Percentiles rank a stretch among this genome's conserved stretches.
Evolutionary conservation across 2,329 filamentous ascomycete genomes (phyloP).

Genomic region (Chaetomium sp.): DNA sequence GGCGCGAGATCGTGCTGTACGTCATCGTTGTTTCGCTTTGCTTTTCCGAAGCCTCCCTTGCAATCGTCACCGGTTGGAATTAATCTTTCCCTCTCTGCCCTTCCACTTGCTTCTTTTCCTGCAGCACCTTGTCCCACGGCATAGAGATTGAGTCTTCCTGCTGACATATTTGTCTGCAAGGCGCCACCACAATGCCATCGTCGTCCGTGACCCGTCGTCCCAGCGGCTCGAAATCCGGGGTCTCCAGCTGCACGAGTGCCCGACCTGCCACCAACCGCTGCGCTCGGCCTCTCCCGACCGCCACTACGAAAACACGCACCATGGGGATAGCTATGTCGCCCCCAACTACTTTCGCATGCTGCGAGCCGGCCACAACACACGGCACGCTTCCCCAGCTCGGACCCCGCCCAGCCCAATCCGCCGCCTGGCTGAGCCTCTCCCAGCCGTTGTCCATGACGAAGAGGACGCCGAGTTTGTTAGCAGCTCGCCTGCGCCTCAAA

Average conservation of each 20-base stretch:
- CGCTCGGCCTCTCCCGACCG: constrained; percentile 43
- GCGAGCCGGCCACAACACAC: constrained; percentile 42
- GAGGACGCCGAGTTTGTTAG: constrained; percentile 45
- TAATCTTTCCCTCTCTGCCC: too few relatives aligned
- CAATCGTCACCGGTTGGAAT: background rate
- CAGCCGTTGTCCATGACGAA: constrained; percentile 25
- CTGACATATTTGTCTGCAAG: constrained; percentile 40
- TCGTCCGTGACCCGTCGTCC: constrained; percentile 81
- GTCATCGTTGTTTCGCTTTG: constrained; percentile 31
- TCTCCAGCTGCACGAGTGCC: constrained; percentile 62
- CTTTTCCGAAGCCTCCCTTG: background rate
- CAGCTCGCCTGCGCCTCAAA: constrained; percentile 43
- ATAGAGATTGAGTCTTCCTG: background rate
- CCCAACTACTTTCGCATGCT: constrained; percentile 96
- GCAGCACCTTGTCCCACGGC: background rate
- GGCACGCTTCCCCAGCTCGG: constrained; percentile 38
- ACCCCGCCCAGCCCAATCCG: constrained; percentile 48
- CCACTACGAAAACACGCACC: constrained; percentile 40
- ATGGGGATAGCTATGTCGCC: constrained; percentile 67
- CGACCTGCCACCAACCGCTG: constrained; percentile 79
- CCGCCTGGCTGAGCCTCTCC: constrained; percentile 43
- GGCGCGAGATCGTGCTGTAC: constrained; percentile 74
- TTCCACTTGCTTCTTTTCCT: too few relatives aligned
- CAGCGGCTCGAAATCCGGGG: constrained; percentile 77
- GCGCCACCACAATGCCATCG: constrained; percentile 85